These are phyloP conservation scores for Pythium folliculosum DNA, from an alignment of 352 stramenopile genomes.

Conservation along the genomic window DNA sequence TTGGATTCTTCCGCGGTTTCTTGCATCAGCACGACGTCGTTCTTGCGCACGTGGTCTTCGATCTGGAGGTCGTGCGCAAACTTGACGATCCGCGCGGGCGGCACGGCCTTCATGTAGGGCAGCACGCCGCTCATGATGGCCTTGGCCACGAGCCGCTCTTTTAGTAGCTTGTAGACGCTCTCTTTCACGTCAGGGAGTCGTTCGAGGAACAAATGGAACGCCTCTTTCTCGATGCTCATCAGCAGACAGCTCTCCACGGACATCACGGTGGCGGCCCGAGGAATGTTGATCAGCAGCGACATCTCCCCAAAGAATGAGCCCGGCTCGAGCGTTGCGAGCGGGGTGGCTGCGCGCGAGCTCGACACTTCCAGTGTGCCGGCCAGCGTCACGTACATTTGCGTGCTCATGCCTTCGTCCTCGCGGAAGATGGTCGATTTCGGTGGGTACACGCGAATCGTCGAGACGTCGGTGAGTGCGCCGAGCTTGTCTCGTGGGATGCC, in stretches of 20 bases:
- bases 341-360: slow-evolving; percentile 43
- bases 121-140: slow-evolving; percentile 73
- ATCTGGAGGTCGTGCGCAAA: slow-evolving; percentile 67
- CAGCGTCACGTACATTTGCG: slow-evolving; percentile 80
- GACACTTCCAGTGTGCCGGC: slow-evolving; percentile 65
- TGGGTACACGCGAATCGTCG: slow-evolving; percentile 75
- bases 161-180: slow-evolving; percentile 58
- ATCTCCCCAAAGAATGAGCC: slow-evolving; percentile 85
- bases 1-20: slow-evolving; percentile 35
- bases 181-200: slow-evolving; percentile 53
- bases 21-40: slow-evolving; percentile 57
- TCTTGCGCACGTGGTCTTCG: slow-evolving; percentile 62
- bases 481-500: slow-evolving; percentile 64
- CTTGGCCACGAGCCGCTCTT: slow-evolving; percentile 71
- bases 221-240: slow-evolving; percentile 77
- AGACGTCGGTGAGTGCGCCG: slow-evolving; percentile 63
- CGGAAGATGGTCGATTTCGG: slow-evolving; percentile 68
- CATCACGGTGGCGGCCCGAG: slow-evolving; percentile 66
- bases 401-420: slow-evolving; percentile 77
- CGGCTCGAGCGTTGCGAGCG: slow-evolving; percentile 61
- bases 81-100: slow-evolving; percentile 48
- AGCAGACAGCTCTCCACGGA: slow-evolving; percentile 74
- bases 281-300: slow-evolving; percentile 80
- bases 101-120: slow-evolving; percentile 65
- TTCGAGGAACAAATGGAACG: slow-evolving; percentile 66